Conservation (phyloP, 208 protist genomes). For the Leishmania aethiopica region DNA sequence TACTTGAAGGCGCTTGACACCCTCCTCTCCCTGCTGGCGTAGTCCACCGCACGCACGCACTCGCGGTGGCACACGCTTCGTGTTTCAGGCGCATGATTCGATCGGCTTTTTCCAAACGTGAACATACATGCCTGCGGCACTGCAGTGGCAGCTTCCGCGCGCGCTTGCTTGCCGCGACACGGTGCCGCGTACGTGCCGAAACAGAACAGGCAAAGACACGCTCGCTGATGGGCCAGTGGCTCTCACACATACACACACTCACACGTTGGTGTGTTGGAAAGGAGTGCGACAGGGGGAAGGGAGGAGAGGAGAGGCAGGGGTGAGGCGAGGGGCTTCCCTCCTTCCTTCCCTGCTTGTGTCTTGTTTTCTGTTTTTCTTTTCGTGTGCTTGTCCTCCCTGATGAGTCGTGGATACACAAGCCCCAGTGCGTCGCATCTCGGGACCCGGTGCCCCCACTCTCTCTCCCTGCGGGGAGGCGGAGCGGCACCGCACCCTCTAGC, state of each 20-base stretch:
- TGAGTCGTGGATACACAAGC: not conserved
- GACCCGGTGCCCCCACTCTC: not conserved
- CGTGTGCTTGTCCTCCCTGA: not conserved
- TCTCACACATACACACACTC: not conserved
- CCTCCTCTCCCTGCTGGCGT: slow-evolving; percentile 59
- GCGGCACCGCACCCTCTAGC: no score
- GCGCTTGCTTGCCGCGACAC: not conserved
- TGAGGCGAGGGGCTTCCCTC: not conserved
- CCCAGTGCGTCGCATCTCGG: not conserved
- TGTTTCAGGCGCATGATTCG: not conserved
- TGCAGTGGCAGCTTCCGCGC: not conserved
- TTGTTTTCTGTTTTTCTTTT: not conserved
- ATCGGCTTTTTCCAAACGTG: not conserved
- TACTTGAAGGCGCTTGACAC: slow-evolving; percentile 83
- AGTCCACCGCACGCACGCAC: not conserved
- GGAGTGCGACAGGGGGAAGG: not conserved
- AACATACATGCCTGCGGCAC: not conserved
- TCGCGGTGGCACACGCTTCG: not conserved
- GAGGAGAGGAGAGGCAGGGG: not conserved
- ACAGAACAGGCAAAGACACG: not conserved
- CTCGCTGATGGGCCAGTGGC: not conserved
- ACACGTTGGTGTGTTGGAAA: not conserved
- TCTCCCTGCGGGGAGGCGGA: not conserved
- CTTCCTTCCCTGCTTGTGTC: not conserved
- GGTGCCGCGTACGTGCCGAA: not conserved